Evolutionary conservation across 352 stramenopile genomes (phyloP), one percentile per base, ranked within the genome.

Genomic region (Globisporangium solare): DNA sequence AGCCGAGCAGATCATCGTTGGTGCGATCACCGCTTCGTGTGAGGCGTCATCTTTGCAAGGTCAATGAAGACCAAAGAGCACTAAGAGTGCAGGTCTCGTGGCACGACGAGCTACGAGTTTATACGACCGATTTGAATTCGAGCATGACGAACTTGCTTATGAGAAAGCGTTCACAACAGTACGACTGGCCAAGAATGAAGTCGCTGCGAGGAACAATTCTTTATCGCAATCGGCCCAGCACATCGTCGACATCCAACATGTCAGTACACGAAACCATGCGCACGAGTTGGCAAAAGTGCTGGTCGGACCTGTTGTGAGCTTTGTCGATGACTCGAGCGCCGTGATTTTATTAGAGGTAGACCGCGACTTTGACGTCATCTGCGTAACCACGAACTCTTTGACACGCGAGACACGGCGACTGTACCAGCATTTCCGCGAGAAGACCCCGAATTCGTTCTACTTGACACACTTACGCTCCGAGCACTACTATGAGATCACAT

Each of bases 341-440:
- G 70, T 78, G 12, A 61, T 94, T 24, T 65, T 94, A 0, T 63
- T 92, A 14, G 84, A 94, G 54, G 55, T 92, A 10, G 79, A 91
- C 42, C 66, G 70, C 41, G 58, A 76, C 7, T 65, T 71, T 13
- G 71, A 84, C 31, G 45, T 94, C 39, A 61, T 74, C 8, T 90
- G 78, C 46, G 53, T 74, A 2, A 56, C 88, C n/a, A 58, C 63
- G 18, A 86, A 89, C 32, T 24, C 68, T 3, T 49, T 92, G 12
- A 85, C 74, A 0, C 57, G 66, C 1, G 77, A 83, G 48, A 64
- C 50, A 14, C 62, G 70, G 11, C 60, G 64, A 1, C 24, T 85
- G 0, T 83, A 87, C 37, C 71, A 90, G 61, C 67, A 73, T 2
- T 83, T 92, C 41, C 42, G 70, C 12, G 64, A 66, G 2, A 45